phyloP scores from a whole-genome alignment of 192 early-diverging fungal species.

The Spizellomyces punctatus region DNA sequence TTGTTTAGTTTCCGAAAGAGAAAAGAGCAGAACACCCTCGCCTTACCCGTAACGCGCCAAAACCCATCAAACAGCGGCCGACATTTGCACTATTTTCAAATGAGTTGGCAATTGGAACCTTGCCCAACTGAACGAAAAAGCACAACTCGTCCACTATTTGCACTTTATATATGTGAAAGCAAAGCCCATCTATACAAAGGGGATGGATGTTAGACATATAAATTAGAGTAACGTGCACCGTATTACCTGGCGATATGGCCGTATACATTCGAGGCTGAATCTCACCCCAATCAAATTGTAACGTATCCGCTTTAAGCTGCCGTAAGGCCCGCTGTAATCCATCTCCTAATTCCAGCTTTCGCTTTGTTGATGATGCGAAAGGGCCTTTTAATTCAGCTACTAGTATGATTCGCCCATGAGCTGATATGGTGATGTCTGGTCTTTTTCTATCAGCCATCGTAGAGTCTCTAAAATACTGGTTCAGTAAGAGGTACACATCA shows the following conservation, averaged over 20 bases:
- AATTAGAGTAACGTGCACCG: too few species aligned
- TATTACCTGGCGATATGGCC: background rate
- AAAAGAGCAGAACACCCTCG: background rate
- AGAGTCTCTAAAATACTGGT: too few species aligned
- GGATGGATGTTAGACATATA: too few species aligned
- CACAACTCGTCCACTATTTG: background rate
- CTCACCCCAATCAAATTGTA: background rate
- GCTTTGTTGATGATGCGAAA: background rate
- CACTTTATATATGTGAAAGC: background rate
- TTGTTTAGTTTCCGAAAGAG: background rate
- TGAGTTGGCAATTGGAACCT: conserved; percentile 3
- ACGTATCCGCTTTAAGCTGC: background rate
- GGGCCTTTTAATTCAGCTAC: background rate
- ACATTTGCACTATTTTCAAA: conserved; percentile 1
- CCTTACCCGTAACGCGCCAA: background rate
- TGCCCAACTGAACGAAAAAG: background rate
- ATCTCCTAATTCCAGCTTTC: conserved; percentile 1
- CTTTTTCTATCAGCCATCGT: too few species aligned
- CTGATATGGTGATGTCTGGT: too few species aligned
- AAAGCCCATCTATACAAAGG: too few species aligned
- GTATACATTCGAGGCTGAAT: background rate
- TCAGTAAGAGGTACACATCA: too few species aligned
- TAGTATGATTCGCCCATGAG: too few species aligned
- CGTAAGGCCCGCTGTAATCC: background rate
- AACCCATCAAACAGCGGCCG: background rate